These are phyloP conservation scores for Favolaschia claudopus DNA, from an alignment of 768 basidiomycete genomes.

Conservation along the genomic window DNA sequence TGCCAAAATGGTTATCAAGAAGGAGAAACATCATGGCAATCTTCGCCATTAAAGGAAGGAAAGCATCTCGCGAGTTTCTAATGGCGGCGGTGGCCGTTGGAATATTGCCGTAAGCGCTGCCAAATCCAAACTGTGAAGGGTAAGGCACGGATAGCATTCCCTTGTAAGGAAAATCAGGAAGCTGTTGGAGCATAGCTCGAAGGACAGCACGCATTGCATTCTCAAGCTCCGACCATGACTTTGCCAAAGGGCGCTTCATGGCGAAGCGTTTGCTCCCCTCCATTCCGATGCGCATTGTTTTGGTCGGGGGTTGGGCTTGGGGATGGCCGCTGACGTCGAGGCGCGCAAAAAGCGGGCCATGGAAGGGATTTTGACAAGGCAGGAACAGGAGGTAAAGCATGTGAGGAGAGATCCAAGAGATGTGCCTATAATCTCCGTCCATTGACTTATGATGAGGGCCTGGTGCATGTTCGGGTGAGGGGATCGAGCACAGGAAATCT, in stretches of 20 bases:
- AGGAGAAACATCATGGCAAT: constrained; percentile 5
- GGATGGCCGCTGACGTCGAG: background rate
- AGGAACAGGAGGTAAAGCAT: background rate
- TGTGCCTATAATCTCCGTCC: background rate
- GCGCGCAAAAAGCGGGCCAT: background rate
- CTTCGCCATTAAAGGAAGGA: background rate
- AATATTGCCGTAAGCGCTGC: background rate
- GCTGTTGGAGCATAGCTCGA: background rate
- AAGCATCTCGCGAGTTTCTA: background rate
- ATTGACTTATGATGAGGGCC: constrained; percentile 1
- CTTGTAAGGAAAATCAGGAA: background rate
- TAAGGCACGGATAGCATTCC: background rate
- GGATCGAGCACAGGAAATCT: background rate
- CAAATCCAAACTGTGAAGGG: background rate
- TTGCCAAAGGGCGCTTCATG: background rate
- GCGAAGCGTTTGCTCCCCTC: too few species aligned
- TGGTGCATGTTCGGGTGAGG: background rate
- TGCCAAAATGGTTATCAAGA: background rate
- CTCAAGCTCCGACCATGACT: background rate
- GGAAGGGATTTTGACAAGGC: background rate
- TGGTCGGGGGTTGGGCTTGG: background rate
- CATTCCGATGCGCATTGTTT: background rate
- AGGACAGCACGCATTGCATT: background rate
- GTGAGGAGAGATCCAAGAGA: background rate
- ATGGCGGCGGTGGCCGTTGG: background rate